Conservation (phyloP, 2,329 filamentous ascomycete genomes). For the Penicillium vulpinum region DNA sequence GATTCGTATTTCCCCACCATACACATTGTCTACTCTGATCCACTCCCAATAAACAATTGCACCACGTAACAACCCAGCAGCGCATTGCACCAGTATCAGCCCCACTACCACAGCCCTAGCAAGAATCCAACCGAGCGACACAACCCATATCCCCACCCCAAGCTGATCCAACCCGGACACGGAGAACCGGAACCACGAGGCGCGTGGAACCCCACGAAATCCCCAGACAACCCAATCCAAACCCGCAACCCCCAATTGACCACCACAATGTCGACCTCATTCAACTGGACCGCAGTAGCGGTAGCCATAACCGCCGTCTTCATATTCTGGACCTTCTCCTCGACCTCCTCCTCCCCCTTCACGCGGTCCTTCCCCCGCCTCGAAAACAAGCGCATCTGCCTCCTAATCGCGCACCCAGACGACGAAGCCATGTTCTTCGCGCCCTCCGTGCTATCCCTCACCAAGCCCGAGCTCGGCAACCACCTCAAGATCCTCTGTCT, state of each 20-base stretch:
- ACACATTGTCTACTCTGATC: constrained; percentile 8
- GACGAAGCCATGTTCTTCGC: constrained; percentile 99
- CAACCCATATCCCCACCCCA: background rate
- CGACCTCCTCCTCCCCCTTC: constrained; percentile 43
- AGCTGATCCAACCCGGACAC: background rate
- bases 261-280: constrained; percentile 20
- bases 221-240: background rate
- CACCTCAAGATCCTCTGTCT: constrained; percentile 93
- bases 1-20: constrained; percentile 18
- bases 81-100: background rate
- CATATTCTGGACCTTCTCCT: constrained; percentile 45
- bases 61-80: background rate
- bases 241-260: background rate
- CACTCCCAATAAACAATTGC: constrained; percentile 4
- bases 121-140: background rate
- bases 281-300: constrained; percentile 31
- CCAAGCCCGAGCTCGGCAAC: constrained; percentile 75
- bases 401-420: constrained; percentile 95
- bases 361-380: constrained; percentile 58
- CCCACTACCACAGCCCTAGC: background rate
- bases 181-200: background rate
- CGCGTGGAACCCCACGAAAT: background rate
- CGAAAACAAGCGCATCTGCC: constrained; percentile 79
- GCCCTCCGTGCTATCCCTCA: constrained; percentile 82
- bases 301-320: constrained; percentile 44